These are phyloP conservation scores for Quercus rubra DNA, from an alignment of 306 rosid species.

Conservation along the genomic window DNA sequence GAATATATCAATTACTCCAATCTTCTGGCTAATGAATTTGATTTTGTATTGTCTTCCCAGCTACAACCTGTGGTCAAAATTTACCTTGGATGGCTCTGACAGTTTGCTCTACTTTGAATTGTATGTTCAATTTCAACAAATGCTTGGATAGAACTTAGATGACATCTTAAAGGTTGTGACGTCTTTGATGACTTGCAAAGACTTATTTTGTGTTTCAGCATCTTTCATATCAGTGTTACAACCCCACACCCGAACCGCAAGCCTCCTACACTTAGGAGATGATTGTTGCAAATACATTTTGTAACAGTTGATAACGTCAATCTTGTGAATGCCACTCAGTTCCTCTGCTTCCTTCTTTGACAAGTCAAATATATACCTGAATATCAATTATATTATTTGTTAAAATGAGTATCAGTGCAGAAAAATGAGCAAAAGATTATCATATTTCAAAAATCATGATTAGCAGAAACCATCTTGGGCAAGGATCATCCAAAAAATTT, in stretches of 20 bases:
- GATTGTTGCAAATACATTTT: conserved; percentile 54
- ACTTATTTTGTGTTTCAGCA: conserved; percentile 31
- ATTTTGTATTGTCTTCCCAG: neutral
- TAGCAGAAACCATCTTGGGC: neutral
- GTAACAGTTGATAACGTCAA: conserved; percentile 73
- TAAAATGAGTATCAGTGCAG: conserved; percentile 12
- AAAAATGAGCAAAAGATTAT: neutral
- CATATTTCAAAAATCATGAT: neutral
- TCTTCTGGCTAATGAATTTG: neutral
- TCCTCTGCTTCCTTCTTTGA: conserved; percentile 79
- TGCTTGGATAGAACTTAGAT: conserved; percentile 58
- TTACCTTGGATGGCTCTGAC: neutral
- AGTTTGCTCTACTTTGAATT: neutral
- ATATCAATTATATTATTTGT: conserved; percentile 15
- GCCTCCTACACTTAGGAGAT: conserved; percentile 75
- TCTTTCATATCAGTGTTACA: conserved; percentile 66
- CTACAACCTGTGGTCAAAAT: conserved; percentile 11
- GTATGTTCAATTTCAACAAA: conserved; percentile 34
- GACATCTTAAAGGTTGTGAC: conserved; percentile 58
- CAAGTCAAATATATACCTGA: conserved; percentile 77
- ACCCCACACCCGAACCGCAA: conserved; percentile 82
- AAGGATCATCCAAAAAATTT: neutral
- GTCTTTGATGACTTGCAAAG: conserved; percentile 52
- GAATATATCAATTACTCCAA: neutral
- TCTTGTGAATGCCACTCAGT: conserved; percentile 53